Evolutionary conservation across 2,329 filamentous ascomycete species (phyloP).

Genomic region (Hymenoscyphus salicellus): DNA sequence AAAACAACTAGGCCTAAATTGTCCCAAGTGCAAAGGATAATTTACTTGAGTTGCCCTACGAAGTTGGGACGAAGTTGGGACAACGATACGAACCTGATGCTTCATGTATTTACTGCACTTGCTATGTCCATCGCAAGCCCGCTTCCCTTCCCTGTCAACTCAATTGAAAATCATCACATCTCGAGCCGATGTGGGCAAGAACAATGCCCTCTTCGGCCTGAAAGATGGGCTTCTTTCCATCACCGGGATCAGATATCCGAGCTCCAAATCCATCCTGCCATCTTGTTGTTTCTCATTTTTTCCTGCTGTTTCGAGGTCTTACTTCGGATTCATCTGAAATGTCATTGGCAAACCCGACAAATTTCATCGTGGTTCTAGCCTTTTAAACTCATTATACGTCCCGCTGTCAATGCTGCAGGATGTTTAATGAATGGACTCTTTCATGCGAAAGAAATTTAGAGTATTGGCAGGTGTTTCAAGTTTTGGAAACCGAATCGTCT

Average conservation of each 20-base stretch:
- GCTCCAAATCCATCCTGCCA: not conserved
- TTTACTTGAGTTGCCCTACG: no score
- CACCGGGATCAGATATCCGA: not conserved
- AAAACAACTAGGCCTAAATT: no score
- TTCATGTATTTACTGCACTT: no score
- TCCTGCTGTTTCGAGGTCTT: not conserved
- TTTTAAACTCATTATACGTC: not conserved
- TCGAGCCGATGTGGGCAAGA: not conserved
- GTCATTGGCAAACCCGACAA: not conserved
- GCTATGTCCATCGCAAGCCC: no score
- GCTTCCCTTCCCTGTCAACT: not conserved
- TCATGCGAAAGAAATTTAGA: no score
- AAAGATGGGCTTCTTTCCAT: not conserved
- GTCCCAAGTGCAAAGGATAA: no score
- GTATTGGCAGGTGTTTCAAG: not conserved
- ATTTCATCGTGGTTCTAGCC: not conserved
- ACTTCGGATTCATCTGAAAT: constrained; percentile 3
- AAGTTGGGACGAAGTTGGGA: no score
- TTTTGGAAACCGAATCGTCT: not conserved
- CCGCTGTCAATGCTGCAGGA: not conserved
- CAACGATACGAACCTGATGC: no score
- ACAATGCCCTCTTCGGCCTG: not conserved
- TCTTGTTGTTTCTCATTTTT: not conserved
- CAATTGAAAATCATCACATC: not conserved
- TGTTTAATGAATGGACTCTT: no score